Base-by-base conservation (phyloP, 495 filamentous ascomycete genomes). In the Neurospora sp. region DNA sequence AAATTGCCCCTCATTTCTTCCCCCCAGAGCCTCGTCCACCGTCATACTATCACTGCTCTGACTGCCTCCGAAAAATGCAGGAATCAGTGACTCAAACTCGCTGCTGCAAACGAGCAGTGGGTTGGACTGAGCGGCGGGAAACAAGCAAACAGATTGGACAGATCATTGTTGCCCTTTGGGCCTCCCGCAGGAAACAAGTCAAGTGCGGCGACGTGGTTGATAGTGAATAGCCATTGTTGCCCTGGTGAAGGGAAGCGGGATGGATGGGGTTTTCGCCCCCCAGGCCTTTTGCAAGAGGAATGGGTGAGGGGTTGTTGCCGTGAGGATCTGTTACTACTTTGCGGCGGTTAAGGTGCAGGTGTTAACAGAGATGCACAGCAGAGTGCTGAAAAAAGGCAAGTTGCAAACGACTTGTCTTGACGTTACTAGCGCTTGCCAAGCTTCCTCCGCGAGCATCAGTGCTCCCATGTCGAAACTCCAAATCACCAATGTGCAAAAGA, bases 331-430 rank as follows among this genome's bases (percentile, higher is more conserved):
- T 20, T 48, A 48, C n/a, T 20, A 2, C 5, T 2, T 48, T 5
- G 3, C n/a, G 3, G 8, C 5, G 8, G 10, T 0, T 1, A 20
- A 0, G 2, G 0, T 20, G 44, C 3, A 1, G 12, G 20, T 14
- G 16, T 69, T 23, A 70, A 31, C 37, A 31, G 31, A 11, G n/a
- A 20, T 9, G 23, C 20, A 59, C 35, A 42, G 69, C 71, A 18
- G 23, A 16, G 14, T 37, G 23, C n/a, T 48, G 31, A 0, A 18
- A 18, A 59, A 37, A 4, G 10, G 35, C n/a, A 48, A 37, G 38
- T 69, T 39, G 40, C 72, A 39, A 48, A 46, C 42, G 42, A 46
- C 6, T 46, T n/a, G 42, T n/a, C 44, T 5, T 2, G 42, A 46
- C 42, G 5, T 18, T n/a, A n/a, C n/a, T 3, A 2, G 40, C 9